Conservation (phyloP, 2,329 filamentous ascomycete species). For the Ceratocystis smalleyi region DNA sequence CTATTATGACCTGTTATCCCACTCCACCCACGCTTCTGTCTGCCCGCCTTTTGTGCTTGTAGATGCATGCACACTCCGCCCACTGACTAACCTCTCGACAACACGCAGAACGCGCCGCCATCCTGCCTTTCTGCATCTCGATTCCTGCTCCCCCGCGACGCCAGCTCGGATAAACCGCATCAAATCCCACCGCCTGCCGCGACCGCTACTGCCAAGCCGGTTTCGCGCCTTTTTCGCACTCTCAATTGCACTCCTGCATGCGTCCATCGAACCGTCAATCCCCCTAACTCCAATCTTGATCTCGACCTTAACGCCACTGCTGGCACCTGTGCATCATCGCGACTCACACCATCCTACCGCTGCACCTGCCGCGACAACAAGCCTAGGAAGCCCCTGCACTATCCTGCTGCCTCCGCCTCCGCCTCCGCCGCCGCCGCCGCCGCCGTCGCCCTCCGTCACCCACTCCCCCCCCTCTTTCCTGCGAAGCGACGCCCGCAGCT, state of each 20-base stretch:
- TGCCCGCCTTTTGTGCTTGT: background rate
- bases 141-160: background rate
- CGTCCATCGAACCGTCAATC: background rate
- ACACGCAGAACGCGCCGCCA: background rate
- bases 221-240: background rate
- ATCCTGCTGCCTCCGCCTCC: slow-evolving; percentile 16
- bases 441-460: background rate
- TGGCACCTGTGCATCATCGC: background rate
- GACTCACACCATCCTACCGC: background rate
- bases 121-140: background rate
- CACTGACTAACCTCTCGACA: slow-evolving; percentile 1
- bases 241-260: slow-evolving; percentile 4
- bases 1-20: background rate
- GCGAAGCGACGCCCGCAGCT: slow-evolving; percentile 14
- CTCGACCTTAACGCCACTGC: background rate
- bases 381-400: background rate
- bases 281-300: background rate
- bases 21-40: background rate
- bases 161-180: background rate
- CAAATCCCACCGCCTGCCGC: slow-evolving; percentile 2
- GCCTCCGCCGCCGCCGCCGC: slow-evolving; percentile 18
- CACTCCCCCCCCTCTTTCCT: slow-evolving; percentile 21
- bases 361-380: background rate
- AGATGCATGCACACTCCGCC: background rate
- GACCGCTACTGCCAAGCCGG: slow-evolving; percentile 11